phyloP scores from a whole-genome alignment of 176 grass and related monocot species.

The Ampelocalamus luodianensis region DNA sequence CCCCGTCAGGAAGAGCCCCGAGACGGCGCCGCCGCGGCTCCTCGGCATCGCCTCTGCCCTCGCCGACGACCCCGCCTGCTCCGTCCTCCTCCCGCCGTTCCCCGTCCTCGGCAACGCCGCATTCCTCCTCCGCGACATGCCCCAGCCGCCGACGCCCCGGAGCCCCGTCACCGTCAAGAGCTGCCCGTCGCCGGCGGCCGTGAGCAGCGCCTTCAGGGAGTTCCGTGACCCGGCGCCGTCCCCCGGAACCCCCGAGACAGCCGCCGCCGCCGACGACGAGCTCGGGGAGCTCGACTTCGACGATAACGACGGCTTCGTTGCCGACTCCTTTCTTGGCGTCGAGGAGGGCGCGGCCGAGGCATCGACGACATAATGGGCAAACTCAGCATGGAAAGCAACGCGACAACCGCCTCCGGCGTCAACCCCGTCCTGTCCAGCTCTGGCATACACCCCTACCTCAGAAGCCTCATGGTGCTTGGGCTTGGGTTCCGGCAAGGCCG shows the following conservation, averaged over 20 bases:
- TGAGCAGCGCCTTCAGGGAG: constrained; percentile 57
- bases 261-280: neutral
- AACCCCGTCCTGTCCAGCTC: constrained; percentile 28
- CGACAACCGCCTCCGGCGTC: neutral
- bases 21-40: constrained; percentile 34
- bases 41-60: constrained; percentile 54
- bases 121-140: constrained; percentile 63
- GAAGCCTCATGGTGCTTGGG: constrained; percentile 66
- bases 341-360: constrained; percentile 56
- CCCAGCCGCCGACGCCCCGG: constrained; percentile 10
- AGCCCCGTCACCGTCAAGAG: constrained; percentile 21
- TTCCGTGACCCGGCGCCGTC: constrained; percentile 52
- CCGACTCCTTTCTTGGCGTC: constrained; percentile 66
- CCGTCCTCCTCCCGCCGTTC: constrained; percentile 83
- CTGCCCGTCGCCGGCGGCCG: constrained; percentile 49
- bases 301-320: constrained; percentile 66
- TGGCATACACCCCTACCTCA: constrained; percentile 50
- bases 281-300: constrained; percentile 53
- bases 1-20: constrained; percentile 32
- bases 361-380: constrained; percentile 92
- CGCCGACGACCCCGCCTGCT: constrained; percentile 49
- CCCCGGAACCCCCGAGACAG: constrained; percentile 30
- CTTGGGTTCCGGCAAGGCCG: constrained; percentile 42
- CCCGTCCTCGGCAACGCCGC: constrained; percentile 69
- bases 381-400: constrained; percentile 49